Base-by-base conservation (phyloP, 345 rosid species). In the Lumnitzera littorea region DNA sequence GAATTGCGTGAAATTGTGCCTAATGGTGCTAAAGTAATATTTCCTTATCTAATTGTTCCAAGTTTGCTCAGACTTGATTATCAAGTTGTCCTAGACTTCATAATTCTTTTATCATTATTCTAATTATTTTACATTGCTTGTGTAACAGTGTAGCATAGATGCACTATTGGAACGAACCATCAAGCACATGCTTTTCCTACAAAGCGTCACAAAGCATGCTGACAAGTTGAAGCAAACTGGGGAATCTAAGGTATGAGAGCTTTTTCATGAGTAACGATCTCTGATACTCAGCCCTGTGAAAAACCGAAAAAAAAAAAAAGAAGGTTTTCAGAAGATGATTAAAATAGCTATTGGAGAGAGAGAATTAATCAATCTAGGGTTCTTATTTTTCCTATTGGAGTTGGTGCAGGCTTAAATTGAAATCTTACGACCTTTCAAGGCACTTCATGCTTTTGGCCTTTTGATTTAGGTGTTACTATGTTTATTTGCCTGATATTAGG, bases 181-280 rank as follows among this genome's bases (percentile, higher is more conserved):
- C 76, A 94, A 88, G 79, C 99, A 94, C 67, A 94, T 94, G 99
- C 95, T 88, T 73, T 94, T 94, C 91, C 81, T 94, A 72, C 97
- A 94, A 80, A 85, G 92, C 52, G 96, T 94, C 66, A 86, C 89
- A 0, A 91, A 88, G 81, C 96, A 94, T 68, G 86, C 92, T 2
- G 97, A 94, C 78, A 91, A 88, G 75, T 80, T 94, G 46, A 88
- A 88, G 72, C 85, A 86, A 48, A 80, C 91, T 0, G 92, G 82
- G 27, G 97, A 88, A 66, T 79, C 96, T 12, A 94, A 88, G 89
- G 99, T 94, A 78, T 15, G 53, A 51, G 36, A 6, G 36, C 47
- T 16, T 13, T 49, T 31, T 27, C 43, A 36, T 36, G 43, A 36
- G 43, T 36, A 9, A 1, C 10, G 43, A 36, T 36, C 9, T 36